Conservation (phyloP, 257 asterid genomes). For the Salvia rosmarinus region DNA sequence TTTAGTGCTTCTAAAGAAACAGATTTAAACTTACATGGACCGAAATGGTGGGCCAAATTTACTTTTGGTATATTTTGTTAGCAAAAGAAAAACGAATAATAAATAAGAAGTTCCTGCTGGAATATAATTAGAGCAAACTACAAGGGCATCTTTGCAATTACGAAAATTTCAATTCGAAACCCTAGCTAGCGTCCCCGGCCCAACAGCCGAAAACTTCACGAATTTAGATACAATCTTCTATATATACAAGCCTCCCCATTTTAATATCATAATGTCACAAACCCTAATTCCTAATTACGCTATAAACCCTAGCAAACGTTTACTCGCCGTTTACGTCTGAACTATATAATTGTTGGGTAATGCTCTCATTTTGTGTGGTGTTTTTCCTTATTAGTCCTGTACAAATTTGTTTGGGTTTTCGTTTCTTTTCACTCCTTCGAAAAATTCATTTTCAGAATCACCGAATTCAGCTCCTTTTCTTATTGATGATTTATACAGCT, state of each 20-base stretch:
- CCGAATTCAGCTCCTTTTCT: background rate
- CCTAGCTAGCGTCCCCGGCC: conserved; percentile 4
- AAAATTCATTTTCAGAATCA: no score
- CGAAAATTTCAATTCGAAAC: background rate
- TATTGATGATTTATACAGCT: no score
- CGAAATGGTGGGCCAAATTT: no score
- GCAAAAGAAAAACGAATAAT: no score
- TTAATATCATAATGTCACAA: background rate
- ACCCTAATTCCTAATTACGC: background rate
- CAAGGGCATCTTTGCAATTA: background rate
- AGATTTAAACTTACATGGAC: no score
- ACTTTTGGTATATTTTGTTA: no score
- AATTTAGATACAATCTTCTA: background rate
- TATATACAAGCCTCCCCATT: background rate
- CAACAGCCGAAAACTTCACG: background rate
- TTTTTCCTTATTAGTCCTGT: no score
- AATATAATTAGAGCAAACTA: background rate
- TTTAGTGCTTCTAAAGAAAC: no score
- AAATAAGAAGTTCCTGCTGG: no score
- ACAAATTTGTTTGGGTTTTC: no score
- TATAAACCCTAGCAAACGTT: background rate
- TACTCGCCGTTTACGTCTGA: background rate
- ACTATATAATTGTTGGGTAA: background rate
- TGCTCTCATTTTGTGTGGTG: background rate
- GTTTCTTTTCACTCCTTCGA: no score